A percentile compares a stretch with the other conserved stretches of the same genome.
Evolutionary conservation across 192 early-diverging fungal species (phyloP).

Genomic region (Paraglomus occultum): DNA sequence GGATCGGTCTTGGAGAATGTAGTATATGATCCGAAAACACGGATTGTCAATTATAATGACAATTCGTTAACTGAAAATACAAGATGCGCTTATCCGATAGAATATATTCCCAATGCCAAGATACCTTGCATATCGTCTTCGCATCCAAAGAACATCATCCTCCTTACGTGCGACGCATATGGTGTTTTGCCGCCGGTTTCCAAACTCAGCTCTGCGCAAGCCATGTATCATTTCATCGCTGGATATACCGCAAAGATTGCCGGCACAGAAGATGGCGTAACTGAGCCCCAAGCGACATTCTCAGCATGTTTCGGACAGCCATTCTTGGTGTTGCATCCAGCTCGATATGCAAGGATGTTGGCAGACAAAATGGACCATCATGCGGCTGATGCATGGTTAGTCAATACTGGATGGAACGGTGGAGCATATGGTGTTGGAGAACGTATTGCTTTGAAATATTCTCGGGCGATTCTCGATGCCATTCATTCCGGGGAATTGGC

Average conservation of each 20-base stretch:
- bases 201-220: constrained; percentile 82
- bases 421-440: constrained; percentile 87
- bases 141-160: constrained; percentile 93
- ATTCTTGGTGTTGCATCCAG: constrained; percentile 96
- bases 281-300: constrained; percentile 91
- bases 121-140: constrained; percentile 81
- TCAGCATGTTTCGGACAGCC: constrained; percentile 93
- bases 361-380: constrained; percentile 90
- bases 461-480: constrained; percentile 95
- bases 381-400: constrained; percentile 86
- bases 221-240: constrained; percentile 97
- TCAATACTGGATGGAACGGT: constrained; percentile 98
- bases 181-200: constrained; percentile 93
- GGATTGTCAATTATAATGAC: constrained; percentile 81
- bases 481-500: constrained; percentile 93
- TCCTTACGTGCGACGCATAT: constrained; percentile 96
- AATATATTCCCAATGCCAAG: constrained; percentile 92
- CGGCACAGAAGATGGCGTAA: constrained; percentile 93
- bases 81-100: constrained; percentile 94
- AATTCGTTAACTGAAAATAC: constrained; percentile 90
- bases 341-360: constrained; percentile 94
- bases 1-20: constrained; percentile 95
- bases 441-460: constrained; percentile 95
- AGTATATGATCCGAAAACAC: constrained; percentile 72
- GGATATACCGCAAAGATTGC: constrained; percentile 99